Evolutionary conservation across 1,284 basidiomycete species (phyloP).

Genomic region (Ustilago xerochloae): DNA sequence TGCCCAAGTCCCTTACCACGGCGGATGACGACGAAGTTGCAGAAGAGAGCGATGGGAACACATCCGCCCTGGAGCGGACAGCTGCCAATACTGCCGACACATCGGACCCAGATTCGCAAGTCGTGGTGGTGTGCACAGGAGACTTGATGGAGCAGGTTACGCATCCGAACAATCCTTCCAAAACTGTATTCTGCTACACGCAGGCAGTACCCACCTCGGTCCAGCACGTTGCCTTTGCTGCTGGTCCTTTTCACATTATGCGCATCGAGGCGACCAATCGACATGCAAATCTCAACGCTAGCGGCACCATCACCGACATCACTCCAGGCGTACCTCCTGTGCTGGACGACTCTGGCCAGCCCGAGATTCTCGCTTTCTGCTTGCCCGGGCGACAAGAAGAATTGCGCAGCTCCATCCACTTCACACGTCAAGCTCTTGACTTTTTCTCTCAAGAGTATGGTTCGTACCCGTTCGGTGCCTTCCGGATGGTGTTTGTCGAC

Average conservation of each 20-base stretch:
- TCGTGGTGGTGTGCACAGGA: slow-evolving; percentile 88
- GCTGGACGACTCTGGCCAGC: slow-evolving; percentile 71
- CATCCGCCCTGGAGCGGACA: slow-evolving; percentile 8
- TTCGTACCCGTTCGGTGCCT: slow-evolving; percentile 91
- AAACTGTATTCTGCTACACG: slow-evolving; percentile 92
- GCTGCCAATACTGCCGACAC: slow-evolving; percentile 7
- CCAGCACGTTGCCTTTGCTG: slow-evolving; percentile 95
- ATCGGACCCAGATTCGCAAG: slow-evolving; percentile 68
- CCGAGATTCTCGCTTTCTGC: slow-evolving; percentile 92
- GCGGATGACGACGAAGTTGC: slow-evolving; percentile 38
- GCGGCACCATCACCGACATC: slow-evolving; percentile 71
- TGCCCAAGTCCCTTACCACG: slow-evolving; percentile 75
- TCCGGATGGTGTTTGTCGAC: slow-evolving; percentile 95
- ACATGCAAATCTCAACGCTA: slow-evolving; percentile 73
- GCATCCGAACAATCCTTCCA: slow-evolving; percentile 92
- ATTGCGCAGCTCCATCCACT: slow-evolving; percentile 77
- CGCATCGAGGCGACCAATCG: slow-evolving; percentile 37
- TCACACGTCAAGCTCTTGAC: slow-evolving; percentile 87
- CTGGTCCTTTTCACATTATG: slow-evolving; percentile 80
- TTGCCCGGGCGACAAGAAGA: slow-evolving; percentile 83
- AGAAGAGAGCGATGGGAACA: not conserved
- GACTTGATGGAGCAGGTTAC: slow-evolving; percentile 75
- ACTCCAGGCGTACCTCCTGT: slow-evolving; percentile 17
- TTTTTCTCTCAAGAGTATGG: slow-evolving; percentile 93
- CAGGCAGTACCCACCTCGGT: slow-evolving; percentile 89